These are phyloP conservation scores for Dioszegia hungarica DNA, from an alignment of 768 basidiomycete genomes.

Conservation along the genomic window DNA sequence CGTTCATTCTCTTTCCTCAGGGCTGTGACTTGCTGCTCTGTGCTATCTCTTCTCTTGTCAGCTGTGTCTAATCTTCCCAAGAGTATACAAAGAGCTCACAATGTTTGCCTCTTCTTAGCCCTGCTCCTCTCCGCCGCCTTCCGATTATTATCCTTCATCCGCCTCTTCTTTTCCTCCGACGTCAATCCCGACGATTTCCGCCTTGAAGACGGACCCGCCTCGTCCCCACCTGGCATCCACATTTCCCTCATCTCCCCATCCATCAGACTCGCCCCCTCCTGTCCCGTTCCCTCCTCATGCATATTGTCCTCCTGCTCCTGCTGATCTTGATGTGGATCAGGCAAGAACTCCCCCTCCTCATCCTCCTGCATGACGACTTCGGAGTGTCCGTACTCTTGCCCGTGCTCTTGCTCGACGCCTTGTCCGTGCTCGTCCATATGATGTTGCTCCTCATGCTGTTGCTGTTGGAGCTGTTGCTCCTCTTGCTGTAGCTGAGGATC, in stretches of 20 bases:
- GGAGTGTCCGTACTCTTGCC: background rate
- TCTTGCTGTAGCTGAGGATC: background rate
- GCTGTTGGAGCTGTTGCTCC: background rate
- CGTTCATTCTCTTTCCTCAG: conserved; percentile 29
- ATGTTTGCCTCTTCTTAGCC: conserved; percentile 34
- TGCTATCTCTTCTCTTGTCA: conserved; percentile 13
- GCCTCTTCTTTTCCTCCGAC: conserved; percentile 31
- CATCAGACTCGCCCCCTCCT: background rate
- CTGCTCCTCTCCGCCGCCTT: conserved; percentile 43
- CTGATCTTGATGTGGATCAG: background rate
- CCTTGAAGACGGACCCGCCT: background rate
- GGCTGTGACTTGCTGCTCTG: background rate
- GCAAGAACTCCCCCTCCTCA: conserved; percentile 4
- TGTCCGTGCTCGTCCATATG: no score
- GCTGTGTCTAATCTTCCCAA: background rate
- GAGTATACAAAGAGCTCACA: conserved; percentile 23
- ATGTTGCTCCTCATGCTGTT: no score
- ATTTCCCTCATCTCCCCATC: background rate
- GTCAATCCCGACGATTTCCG: conserved; percentile 7
- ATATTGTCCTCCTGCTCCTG: background rate
- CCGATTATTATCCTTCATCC: conserved; percentile 37
- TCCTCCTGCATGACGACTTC: background rate
- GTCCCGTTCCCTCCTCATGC: background rate
- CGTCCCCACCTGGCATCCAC: background rate
- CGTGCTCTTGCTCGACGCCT: background rate